These are phyloP conservation scores for Steccherinum ochraceum DNA, from an alignment of 768 basidiomycete genomes.

Conservation along the genomic window DNA sequence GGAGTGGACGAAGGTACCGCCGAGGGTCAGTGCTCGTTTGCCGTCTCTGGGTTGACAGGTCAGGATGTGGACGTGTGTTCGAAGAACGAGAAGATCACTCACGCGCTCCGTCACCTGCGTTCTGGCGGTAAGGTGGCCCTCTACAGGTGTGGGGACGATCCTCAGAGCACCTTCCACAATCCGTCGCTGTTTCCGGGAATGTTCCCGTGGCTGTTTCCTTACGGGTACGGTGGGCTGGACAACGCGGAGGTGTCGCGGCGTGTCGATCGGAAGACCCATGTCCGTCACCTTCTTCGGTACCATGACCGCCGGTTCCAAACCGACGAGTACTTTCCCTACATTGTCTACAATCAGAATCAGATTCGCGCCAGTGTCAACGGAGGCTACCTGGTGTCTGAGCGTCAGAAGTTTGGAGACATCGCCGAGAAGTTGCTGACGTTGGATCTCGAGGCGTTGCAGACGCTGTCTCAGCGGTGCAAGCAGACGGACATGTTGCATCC, in stretches of 20 bases:
- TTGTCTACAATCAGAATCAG: constrained; percentile 35
- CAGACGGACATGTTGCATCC: constrained; percentile 25
- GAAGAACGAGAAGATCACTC: constrained; percentile 15
- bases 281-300: constrained; percentile 28
- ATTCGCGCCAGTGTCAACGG: constrained; percentile 22
- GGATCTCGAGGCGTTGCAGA: constrained; percentile 21
- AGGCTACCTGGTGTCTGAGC: constrained; percentile 20
- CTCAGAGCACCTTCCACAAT: constrained; percentile 10
- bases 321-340: constrained; percentile 29
- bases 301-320: constrained; percentile 34
- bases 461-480: constrained; percentile 17
- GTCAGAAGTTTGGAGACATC: constrained; percentile 13
- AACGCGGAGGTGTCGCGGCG: constrained; percentile 25
- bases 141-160: constrained; percentile 1
- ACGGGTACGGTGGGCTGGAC: constrained; percentile 14
- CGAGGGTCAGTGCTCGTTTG: constrained; percentile 28
- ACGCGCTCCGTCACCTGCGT: constrained; percentile 7
- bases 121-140: background rate
- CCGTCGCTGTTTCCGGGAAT: constrained; percentile 10
- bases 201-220: constrained; percentile 15
- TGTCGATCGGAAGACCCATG: constrained; percentile 12
- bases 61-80: constrained; percentile 16
- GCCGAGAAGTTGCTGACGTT: constrained; percentile 11
- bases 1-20: constrained; percentile 20
- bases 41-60: constrained; percentile 29